Conservation (phyloP, 2,329 filamentous ascomycete genomes). For the Arthroderma sp. region DNA sequence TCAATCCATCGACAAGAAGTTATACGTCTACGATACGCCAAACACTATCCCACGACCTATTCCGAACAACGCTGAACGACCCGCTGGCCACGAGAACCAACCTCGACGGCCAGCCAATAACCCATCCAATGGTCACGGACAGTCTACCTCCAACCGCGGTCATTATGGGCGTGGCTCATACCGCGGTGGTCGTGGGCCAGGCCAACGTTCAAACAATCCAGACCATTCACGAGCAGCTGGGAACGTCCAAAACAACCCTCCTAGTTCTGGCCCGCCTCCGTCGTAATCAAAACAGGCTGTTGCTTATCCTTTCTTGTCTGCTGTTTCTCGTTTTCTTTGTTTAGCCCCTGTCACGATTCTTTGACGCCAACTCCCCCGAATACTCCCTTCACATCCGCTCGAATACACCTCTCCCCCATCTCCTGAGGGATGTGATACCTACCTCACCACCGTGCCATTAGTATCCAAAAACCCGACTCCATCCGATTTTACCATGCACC, state of each 20-base stretch:
- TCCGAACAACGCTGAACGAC: slow-evolving; percentile 39
- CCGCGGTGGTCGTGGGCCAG: slow-evolving; percentile 34
- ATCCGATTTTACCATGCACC: neutral
- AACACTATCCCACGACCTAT: slow-evolving; percentile 85
- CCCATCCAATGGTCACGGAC: slow-evolving; percentile 21
- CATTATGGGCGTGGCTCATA: slow-evolving; percentile 28
- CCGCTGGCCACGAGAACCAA: slow-evolving; percentile 15
- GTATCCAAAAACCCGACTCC: neutral
- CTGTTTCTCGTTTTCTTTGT: neutral
- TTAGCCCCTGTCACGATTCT: neutral
- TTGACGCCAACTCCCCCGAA: neutral
- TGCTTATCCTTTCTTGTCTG: neutral
- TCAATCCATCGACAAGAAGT: slow-evolving; percentile 83
- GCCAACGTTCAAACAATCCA: slow-evolving; percentile 29
- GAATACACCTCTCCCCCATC: neutral
- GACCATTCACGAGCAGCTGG: slow-evolving; percentile 22
- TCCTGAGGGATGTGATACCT: neutral
- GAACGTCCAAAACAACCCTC: slow-evolving; percentile 16
- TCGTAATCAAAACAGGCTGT: slow-evolving; percentile 2
- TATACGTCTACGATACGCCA: slow-evolving; percentile 95
- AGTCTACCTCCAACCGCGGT: slow-evolving; percentile 29
- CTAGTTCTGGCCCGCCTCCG: slow-evolving; percentile 10
- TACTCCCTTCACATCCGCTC: neutral
- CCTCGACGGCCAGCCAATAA: slow-evolving; percentile 14
- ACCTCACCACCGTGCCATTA: neutral